A percentile compares a stretch with the other conserved stretches of the same genome.
These are phyloP conservation scores for Fusarium phyllophilum DNA, from an alignment of 2,329 filamentous ascomycete genomes.

Conservation along the genomic window DNA sequence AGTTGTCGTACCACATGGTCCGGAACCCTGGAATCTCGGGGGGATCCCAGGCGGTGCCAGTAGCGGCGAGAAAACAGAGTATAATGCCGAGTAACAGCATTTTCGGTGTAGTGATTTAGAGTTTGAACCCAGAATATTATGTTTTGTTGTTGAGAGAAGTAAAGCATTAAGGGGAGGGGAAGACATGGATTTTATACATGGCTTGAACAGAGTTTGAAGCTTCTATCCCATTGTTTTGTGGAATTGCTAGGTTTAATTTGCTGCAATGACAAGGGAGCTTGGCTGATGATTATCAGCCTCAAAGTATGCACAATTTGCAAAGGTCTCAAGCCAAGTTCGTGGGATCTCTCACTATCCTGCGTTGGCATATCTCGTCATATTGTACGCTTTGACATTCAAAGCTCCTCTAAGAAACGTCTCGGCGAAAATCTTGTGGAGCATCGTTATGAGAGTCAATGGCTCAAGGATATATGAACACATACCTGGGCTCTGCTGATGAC, in stretches of 20 bases:
- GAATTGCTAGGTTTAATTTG: background rate
- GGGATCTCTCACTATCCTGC: rapidly evolving
- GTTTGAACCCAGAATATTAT: background rate
- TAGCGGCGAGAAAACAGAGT: background rate
- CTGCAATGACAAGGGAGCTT: background rate
- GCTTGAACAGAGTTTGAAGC: background rate
- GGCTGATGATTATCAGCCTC: no score
- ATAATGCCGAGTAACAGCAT: background rate
- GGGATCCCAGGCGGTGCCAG: constrained; percentile 20
- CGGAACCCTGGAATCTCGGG: constrained; percentile 51
- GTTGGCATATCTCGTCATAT: background rate
- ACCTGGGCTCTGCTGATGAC: background rate
- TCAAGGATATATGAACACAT: no score
- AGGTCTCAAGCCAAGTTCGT: no score
- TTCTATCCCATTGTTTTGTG: rapidly evolving
- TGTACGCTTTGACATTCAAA: background rate
- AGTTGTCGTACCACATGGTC: constrained; percentile 57
- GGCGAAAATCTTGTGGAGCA: rapidly evolving
- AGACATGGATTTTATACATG: background rate
- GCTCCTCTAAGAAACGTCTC: background rate
- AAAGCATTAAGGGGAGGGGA: background rate
- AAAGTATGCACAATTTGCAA: background rate
- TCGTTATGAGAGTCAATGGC: background rate
- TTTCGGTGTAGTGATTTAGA: background rate
- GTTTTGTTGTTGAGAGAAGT: background rate